Percentiles rank a stretch among this genome's conserved stretches.
phyloP scores from a whole-genome alignment of 306 rosid genomes.

The Abrus precatorius region DNA sequence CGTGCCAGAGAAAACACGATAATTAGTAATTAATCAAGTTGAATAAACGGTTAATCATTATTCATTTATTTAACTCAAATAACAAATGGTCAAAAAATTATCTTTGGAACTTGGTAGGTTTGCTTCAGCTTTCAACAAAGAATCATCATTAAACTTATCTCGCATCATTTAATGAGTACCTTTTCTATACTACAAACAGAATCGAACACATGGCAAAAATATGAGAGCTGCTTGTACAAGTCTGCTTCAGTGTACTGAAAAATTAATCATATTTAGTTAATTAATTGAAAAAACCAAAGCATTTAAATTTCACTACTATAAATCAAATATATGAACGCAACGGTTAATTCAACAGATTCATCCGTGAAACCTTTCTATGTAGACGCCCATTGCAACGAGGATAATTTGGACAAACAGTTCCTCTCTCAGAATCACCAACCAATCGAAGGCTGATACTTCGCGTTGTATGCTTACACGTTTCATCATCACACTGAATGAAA shows the following conservation, averaged over 20 bases:
- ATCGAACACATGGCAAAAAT: conserved; percentile 81
- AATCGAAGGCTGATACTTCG: conserved; percentile 78
- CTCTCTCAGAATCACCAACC: conserved; percentile 92
- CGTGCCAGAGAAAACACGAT: not conserved
- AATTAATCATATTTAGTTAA: conserved; percentile 21
- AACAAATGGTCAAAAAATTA: not conserved
- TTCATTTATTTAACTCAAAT: conserved; percentile 32
- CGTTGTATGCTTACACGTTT: conserved; percentile 83
- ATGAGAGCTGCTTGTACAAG: conserved; percentile 85
- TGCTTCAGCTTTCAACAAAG: conserved; percentile 27
- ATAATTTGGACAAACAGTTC: conserved; percentile 92
- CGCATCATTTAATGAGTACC: conserved; percentile 54
- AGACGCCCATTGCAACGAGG: conserved; percentile 91
- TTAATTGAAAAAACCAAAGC: not conserved
- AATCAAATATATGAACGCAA: conserved; percentile 22
- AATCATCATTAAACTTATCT: not conserved
- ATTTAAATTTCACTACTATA: not conserved
- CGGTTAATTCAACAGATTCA: conserved; percentile 18
- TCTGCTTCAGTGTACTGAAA: conserved; percentile 86
- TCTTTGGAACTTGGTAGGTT: not conserved
- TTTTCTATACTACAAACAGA: conserved; percentile 72
- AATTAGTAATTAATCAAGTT: conserved; percentile 34
- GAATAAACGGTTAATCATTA: not conserved
- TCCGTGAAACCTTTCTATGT: conserved; percentile 69
- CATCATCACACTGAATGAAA: conserved; percentile 89